Evolutionary conservation across 1,139 yeast species (phyloP).

Genomic region (Casaregolazyma suthepensis): DNA sequence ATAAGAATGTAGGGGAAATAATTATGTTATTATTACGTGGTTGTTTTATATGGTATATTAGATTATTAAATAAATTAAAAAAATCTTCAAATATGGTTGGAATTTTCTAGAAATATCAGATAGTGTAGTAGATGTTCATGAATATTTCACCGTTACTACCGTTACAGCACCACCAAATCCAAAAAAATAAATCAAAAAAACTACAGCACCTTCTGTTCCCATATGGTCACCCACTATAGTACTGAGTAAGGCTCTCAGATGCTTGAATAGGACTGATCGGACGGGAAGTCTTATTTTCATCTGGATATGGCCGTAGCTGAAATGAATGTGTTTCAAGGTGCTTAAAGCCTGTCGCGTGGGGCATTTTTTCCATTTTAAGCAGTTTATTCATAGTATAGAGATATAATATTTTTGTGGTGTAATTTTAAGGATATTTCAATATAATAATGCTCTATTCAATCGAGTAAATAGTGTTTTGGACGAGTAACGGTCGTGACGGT

Average conservation of each 20-base stretch:
- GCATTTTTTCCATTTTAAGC: background rate
- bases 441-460: too few species aligned
- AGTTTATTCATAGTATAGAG: background rate
- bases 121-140: background rate
- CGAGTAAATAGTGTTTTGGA: background rate
- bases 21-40: background rate
- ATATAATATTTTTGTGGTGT: background rate
- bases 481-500: background rate
- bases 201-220: constrained; percentile 11
- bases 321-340: background rate
- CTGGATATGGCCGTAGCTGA: constrained; percentile 11
- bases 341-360: background rate
- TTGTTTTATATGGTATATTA: background rate
- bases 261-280: constrained; percentile 10
- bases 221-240: constrained; percentile 10
- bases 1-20: background rate
- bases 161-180: background rate
- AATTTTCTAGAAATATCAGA: background rate
- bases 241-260: constrained; percentile 10
- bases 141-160: background rate
- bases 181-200: background rate
- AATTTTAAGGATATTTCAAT: too few species aligned
- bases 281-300: constrained; percentile 10
- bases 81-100: background rate
- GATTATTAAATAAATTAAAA: background rate